phyloP scores from a whole-genome alignment of 306 rosid genomes.

The Nissolia schottii region DNA sequence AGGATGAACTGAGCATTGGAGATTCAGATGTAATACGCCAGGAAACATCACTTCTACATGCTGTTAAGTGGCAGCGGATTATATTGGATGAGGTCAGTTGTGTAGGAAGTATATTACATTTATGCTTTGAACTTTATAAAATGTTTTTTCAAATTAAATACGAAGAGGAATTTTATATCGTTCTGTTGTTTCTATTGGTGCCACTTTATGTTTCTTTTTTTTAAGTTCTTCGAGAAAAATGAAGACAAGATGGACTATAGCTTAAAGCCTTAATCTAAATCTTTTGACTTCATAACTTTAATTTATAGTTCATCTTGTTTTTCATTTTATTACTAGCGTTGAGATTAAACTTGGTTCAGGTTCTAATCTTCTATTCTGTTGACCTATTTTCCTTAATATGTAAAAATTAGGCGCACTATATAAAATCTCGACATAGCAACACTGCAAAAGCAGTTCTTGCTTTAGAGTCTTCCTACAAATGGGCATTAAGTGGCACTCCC shows the following conservation, averaged over 20 bases:
- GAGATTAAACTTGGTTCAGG: background rate
- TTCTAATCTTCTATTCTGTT: background rate
- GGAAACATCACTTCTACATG: constrained; percentile 55
- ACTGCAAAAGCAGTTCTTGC: constrained; percentile 87
- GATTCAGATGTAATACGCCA: constrained; percentile 9
- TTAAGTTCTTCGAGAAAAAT: background rate
- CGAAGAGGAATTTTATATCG: background rate
- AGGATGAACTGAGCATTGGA: background rate
- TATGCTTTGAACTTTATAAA: background rate
- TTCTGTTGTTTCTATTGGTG: background rate
- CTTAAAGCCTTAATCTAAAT: background rate
- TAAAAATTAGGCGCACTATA: constrained; percentile 65
- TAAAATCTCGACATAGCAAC: constrained; percentile 62
- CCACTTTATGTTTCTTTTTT: background rate
- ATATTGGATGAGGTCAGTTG: constrained; percentile 85
- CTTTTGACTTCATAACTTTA: background rate
- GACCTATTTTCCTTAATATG: background rate
- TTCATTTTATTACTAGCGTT: background rate
- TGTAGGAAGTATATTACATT: background rate
- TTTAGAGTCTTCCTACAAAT: constrained; percentile 69
- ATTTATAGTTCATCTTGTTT: background rate
- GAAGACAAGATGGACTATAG: background rate
- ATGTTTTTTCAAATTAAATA: background rate
- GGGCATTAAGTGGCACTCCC: constrained; percentile 99
- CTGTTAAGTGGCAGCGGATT: constrained; percentile 77